Base-by-base conservation (phyloP, 2,329 filamentous ascomycete genomes). In the Biscogniauxia sp. region DNA sequence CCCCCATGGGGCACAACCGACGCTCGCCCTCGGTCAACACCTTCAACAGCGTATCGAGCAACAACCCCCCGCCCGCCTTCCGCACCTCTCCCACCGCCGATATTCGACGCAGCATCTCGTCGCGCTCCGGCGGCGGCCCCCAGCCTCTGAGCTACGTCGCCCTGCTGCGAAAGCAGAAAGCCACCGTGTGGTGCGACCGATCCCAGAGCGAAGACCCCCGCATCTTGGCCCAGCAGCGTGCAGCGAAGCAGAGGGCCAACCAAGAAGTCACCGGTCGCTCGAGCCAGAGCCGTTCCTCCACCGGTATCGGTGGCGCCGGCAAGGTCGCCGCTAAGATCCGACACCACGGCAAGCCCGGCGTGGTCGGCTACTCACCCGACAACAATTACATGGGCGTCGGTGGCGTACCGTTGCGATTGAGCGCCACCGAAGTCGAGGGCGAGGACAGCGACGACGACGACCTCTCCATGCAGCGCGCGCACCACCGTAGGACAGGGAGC, bases 171-270 rank as follows among this genome's bases (percentile, higher is more conserved):
- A 94, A 93, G 75, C 95, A 99, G 77, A 98, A 98, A 75, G 95
- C 93, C 32, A 99, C 95, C 0, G 95, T 99, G 4, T 99, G 95
- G 95, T 97, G 93, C 79, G 95, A 98, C 73, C 89, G 93, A 57
- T 86, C 94, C 9, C 95, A 99, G 75, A 88, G 91, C 64, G 93
- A 98, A 76, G 95, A 99, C 74, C 92, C 94, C 0, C 85, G 92
- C 55, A 79, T 95, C 60, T 79, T 89, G 3, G 93, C 92, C 26
- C 90, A 93, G 70, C 93, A 96, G 75, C 86, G 91, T 60, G 90
- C 91, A 45, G 95, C 93, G 61, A 96, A 95, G 80, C 88, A 91
- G 79, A 84, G 93, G 54, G 95, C 95, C 13, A 88, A 89, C 59
- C 87, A 90, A 69, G 93, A 97, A 77, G 88, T 98, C 7, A 87